Conservation (phyloP, 208 protist species). For the Acanthamoeba lenticulata region DNA sequence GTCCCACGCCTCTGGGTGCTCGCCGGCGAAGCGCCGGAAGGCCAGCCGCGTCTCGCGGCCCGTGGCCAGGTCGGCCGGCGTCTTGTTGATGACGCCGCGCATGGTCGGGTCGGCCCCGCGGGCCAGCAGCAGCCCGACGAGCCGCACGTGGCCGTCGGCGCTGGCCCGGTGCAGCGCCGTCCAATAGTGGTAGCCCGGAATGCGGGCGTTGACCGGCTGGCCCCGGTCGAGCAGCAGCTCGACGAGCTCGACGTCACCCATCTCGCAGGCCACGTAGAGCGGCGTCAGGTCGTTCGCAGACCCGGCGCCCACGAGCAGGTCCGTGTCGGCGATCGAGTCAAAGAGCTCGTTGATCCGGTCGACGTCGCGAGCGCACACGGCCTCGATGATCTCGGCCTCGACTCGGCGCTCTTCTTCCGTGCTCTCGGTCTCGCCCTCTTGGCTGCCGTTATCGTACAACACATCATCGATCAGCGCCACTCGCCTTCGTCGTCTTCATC, state of each 20-base stretch:
- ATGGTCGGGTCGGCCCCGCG: conserved; percentile 69
- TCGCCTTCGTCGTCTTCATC: too few species aligned
- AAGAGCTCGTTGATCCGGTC: not conserved
- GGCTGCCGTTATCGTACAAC: too few species aligned
- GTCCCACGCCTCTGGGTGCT: conserved; percentile 46
- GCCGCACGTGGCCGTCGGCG: conserved; percentile 44
- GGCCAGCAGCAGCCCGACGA: conserved; percentile 50
- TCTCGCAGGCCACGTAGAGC: not conserved
- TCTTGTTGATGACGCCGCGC: not conserved
- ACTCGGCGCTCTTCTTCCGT: not conserved
- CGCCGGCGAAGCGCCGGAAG: conserved; percentile 64
- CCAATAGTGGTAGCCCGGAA: conserved; percentile 61
- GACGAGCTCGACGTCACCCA: not conserved
- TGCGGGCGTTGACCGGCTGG: not conserved
- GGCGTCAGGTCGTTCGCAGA: conserved; percentile 5
- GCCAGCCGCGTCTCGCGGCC: conserved; percentile 42
- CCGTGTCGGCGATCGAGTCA: not conserved
- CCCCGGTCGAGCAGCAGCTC: not conserved
- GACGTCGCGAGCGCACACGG: not conserved
- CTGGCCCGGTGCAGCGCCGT: conserved; percentile 52
- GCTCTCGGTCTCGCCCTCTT: not conserved
- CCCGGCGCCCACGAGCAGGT: not conserved
- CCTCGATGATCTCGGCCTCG: not conserved
- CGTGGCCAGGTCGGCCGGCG: conserved; percentile 41
- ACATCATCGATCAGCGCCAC: too few species aligned